Conservation (phyloP, 805 yeast species). For the Wickerhamiella brachini region DNA sequence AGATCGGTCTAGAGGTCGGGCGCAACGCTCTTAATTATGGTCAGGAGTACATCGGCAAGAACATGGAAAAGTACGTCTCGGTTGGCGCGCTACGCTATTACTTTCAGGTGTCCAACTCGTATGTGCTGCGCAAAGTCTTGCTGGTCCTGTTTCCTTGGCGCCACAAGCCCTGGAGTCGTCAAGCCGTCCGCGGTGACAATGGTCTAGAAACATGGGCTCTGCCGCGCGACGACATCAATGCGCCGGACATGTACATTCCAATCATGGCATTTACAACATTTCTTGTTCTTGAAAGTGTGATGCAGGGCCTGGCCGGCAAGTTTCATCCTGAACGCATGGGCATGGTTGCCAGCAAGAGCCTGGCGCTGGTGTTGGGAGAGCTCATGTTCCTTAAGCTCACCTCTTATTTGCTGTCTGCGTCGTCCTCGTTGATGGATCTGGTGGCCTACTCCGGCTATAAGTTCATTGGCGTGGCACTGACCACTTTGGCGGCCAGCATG, state of each 20-base stretch:
- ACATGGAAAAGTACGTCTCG: conserved; percentile 38
- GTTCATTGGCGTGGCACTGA: conserved; percentile 50
- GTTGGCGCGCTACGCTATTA: conserved; percentile 59
- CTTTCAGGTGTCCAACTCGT: conserved; percentile 82
- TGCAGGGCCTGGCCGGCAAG: conserved; percentile 74
- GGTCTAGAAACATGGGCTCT: conserved; percentile 40
- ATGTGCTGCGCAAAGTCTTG: conserved; percentile 60
- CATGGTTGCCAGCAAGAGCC: conserved; percentile 67
- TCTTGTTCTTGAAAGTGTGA: conserved; percentile 66
- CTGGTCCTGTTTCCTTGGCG: conserved; percentile 76
- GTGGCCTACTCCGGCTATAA: conserved; percentile 88
- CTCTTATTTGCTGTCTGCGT: conserved; percentile 61
- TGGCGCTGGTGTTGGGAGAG: conserved; percentile 72
- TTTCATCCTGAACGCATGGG: conserved; percentile 92
- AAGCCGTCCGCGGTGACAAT: conserved; percentile 23
- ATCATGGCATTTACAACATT: conserved; percentile 85
- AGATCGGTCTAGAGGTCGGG: conserved; percentile 80
- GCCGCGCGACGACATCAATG: conserved; percentile 78
- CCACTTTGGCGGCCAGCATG: conserved; percentile 22
- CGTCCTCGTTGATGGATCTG: conserved; percentile 65
- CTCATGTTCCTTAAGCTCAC: conserved; percentile 64
- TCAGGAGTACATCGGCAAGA: conserved; percentile 64
- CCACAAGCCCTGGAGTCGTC: conserved; percentile 71
- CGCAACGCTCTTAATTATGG: conserved; percentile 73
- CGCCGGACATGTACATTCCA: conserved; percentile 95